A percentile compares a stretch with the other conserved stretches of the same genome.
Evolutionary conservation across 75 land plant species (phyloP).

Genomic region (Sequoiadendron giganteum): DNA sequence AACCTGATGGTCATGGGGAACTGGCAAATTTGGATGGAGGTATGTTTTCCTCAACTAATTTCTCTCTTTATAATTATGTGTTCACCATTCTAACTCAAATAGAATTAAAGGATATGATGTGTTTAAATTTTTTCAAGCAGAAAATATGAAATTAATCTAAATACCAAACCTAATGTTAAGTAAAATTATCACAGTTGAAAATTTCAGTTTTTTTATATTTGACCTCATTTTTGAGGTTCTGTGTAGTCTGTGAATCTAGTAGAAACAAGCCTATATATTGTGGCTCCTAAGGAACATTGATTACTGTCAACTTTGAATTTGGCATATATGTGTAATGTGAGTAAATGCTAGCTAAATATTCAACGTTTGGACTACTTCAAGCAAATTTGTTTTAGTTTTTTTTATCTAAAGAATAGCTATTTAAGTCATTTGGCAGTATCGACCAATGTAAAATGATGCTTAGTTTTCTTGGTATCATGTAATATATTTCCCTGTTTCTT

Average conservation of each 20-base stretch:
- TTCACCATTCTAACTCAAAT: background rate
- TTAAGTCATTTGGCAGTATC: too few species aligned
- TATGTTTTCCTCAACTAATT: slow-evolving; percentile 18
- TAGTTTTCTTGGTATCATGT: too few species aligned
- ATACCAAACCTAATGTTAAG: background rate
- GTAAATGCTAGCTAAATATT: too few species aligned
- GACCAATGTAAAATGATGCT: too few species aligned
- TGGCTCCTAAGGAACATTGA: background rate
- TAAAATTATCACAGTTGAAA: background rate
- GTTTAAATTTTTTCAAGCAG: too few species aligned
- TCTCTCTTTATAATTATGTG: background rate
- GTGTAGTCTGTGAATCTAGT: background rate
- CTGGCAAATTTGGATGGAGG: slow-evolving; percentile 97
- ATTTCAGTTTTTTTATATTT: too few species aligned
- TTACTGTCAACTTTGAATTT: background rate
- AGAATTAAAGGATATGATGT: background rate
- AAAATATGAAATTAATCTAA: background rate
- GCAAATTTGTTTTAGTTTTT: too few species aligned
- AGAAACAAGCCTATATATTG: background rate
- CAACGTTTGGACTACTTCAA: too few species aligned
- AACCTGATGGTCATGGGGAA: slow-evolving; percentile 83
- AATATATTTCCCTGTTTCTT: too few species aligned
- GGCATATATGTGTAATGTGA: too few species aligned
- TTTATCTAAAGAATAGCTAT: too few species aligned
- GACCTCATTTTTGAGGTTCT: background rate